These are phyloP conservation scores for Oidiodendron maius DNA, from an alignment of 495 filamentous ascomycete species.

Conservation along the genomic window DNA sequence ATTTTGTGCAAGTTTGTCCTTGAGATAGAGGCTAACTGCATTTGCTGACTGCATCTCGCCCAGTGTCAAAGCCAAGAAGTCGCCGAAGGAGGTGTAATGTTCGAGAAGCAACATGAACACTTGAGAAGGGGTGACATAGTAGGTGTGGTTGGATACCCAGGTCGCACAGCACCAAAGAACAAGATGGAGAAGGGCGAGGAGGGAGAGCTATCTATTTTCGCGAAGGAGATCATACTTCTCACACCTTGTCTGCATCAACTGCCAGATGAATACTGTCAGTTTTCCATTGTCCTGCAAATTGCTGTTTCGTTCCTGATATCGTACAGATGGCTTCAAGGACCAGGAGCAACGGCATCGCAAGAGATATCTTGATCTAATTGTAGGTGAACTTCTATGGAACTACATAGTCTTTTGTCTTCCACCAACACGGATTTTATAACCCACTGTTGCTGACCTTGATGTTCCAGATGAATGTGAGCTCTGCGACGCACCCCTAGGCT, in stretches of 20 bases:
- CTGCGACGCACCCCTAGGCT: no score
- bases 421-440: no score
- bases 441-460: no score
- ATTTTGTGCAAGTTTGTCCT: no score
- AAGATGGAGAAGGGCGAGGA: constrained; percentile 57
- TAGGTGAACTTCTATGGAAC: no score
- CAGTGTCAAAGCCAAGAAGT: constrained; percentile 77
- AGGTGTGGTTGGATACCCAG: constrained; percentile 81
- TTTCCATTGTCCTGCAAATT: no score
- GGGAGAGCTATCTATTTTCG: constrained; percentile 92
- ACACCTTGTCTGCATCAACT: constrained; percentile 92
- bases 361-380: constrained; percentile 90
- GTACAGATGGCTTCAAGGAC: constrained; percentile 91
- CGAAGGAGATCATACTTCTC: constrained; percentile 74
- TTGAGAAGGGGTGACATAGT: constrained; percentile 89
- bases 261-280: constrained; percentile 84
- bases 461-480: no score
- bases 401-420: no score
- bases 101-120: constrained; percentile 83
- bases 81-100: constrained; percentile 51
- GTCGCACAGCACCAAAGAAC: constrained; percentile 85
- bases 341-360: constrained; percentile 88
- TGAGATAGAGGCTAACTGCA: no score
- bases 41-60: no score
- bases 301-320: no score